phyloP scores from a whole-genome alignment of 306 rosid genomes.

The Heteromeles arbutifolia region DNA sequence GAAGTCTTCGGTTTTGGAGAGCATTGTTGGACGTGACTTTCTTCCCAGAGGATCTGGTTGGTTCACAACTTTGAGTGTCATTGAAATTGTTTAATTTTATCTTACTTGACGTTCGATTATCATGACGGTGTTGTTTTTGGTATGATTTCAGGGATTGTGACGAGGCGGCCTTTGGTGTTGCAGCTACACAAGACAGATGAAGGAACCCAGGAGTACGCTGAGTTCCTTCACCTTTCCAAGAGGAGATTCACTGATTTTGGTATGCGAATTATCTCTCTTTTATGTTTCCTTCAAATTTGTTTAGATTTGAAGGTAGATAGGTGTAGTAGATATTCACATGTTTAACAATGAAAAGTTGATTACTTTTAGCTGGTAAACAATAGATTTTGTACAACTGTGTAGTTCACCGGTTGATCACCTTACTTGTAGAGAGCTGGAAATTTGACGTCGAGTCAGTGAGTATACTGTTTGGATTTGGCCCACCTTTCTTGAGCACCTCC shows the following conservation, averaged over 20 bases:
- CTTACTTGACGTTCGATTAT: not conserved
- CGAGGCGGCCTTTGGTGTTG: slow-evolving; percentile 92
- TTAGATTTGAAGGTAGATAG: not conserved
- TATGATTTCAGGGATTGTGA: slow-evolving; percentile 72
- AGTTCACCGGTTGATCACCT: not conserved
- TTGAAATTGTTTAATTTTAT: not conserved
- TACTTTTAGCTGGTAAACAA: not conserved
- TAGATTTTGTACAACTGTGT: not conserved
- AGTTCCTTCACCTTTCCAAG: slow-evolving; percentile 86
- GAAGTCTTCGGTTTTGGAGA: slow-evolving; percentile 91
- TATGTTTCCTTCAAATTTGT: not conserved
- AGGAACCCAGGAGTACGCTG: slow-evolving; percentile 73
- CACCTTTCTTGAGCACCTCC: not conserved
- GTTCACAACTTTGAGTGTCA: not conserved
- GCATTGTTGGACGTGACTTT: slow-evolving; percentile 95
- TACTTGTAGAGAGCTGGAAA: not conserved
- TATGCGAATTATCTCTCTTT: slow-evolving; percentile 16
- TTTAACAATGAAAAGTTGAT: not conserved
- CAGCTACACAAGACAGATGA: slow-evolving; percentile 86
- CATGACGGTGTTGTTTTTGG: not conserved
- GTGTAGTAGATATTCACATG: not conserved
- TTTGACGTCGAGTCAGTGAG: not conserved
- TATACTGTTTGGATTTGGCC: not conserved
- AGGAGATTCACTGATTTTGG: slow-evolving; percentile 68
- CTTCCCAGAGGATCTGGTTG: slow-evolving; percentile 96